Evolutionary conservation across 352 stramenopile species (phyloP).

Genomic region (Pythium dissimile): DNA sequence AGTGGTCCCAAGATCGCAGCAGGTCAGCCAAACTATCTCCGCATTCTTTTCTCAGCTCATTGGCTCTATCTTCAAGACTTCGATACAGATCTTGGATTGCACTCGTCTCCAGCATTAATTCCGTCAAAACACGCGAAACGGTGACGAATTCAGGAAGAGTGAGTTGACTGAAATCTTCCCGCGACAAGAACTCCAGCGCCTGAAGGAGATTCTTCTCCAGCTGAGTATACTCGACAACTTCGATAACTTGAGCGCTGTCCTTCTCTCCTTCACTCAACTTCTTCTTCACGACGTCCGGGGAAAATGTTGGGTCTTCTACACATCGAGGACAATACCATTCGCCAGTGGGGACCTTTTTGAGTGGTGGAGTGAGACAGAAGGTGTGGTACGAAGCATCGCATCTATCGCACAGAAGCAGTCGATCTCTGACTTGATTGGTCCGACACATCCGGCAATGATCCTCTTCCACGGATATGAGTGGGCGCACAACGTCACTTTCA

Average conservation of each 20-base stretch:
- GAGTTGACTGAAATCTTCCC: conserved; percentile 64
- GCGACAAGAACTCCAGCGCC: conserved; percentile 62
- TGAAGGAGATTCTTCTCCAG: conserved; percentile 56
- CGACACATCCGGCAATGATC: conserved; percentile 76
- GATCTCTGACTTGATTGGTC: conserved; percentile 64
- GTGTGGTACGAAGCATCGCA: conserved; percentile 84
- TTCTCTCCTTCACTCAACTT: conserved; percentile 11
- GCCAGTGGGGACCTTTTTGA: conserved; percentile 46
- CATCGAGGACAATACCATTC: conserved; percentile 83
- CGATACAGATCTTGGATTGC: conserved; percentile 61
- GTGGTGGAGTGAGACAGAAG: conserved; percentile 66
- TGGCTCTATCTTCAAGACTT: conserved; percentile 62
- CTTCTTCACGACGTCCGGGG: conserved; percentile 51
- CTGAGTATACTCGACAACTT: conserved; percentile 38
- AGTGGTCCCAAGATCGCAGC: conserved; percentile 54
- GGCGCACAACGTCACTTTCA: conserved; percentile 46
- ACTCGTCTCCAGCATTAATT: conserved; percentile 54
- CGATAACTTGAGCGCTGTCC: conserved; percentile 31
- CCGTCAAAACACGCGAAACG: conserved; percentile 58
- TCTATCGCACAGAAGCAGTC: conserved; percentile 69
- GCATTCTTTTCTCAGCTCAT: conserved; percentile 45
- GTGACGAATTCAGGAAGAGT: conserved; percentile 47
- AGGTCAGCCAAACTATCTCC: conserved; percentile 61
- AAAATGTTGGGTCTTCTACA: conserved; percentile 47
- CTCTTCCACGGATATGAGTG: conserved; percentile 64